Evolutionary conservation across 495 filamentous ascomycete genomes (phyloP), one percentile per base, ranked within the genome.

Genomic region (Thermochaetoides thermophila): DNA sequence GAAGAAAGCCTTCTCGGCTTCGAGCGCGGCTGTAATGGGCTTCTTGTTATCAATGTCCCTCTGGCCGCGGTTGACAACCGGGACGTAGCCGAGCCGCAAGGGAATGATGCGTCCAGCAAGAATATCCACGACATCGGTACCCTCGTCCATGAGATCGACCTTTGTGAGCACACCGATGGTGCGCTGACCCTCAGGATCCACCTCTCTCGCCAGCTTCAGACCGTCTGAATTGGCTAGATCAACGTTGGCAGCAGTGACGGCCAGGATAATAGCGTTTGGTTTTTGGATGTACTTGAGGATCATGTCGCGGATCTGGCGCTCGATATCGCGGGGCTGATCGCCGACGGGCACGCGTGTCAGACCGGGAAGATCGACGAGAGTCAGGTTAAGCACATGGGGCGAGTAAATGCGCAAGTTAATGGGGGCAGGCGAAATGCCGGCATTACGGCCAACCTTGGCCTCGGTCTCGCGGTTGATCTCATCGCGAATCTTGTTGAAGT

Each of bases 221-320:
- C 91, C 91, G 60, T 99, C 91, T 17, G 89, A 96, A 63, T 99
- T 99, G 28, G 91, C 91, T 61, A 99, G 60, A 75, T 99, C 91
- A 34, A 85, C 81, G 52, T 99, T 99, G 39, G 89, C 91, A 19
- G 84, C 76, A 6, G 91, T 96, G 35, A 99, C 91, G 5, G 91
- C 91, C 6, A 99, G 61, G 41, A 96, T 93, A 55, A 99, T 99
- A 18, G 91, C 87, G 50, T 99, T 99, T 14, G 85, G 76, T 61
- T 99, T 99, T 56, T 77, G 76, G 50, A 99, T 99, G 52, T 95
- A 87, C 63, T 96, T 96, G 56, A 99, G 57, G 28, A 99, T 89
- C 91, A 99, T 99, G 37, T 96, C 91, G 48, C 71, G 74, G 49
- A 99, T 99, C 61, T 99, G 91, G 40, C 69, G 70, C 70, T 99